A percentile compares a stretch with the other conserved stretches of the same genome.
Conservation (phyloP, 257 asterid species). For the Solanum etuberosum region DNA sequence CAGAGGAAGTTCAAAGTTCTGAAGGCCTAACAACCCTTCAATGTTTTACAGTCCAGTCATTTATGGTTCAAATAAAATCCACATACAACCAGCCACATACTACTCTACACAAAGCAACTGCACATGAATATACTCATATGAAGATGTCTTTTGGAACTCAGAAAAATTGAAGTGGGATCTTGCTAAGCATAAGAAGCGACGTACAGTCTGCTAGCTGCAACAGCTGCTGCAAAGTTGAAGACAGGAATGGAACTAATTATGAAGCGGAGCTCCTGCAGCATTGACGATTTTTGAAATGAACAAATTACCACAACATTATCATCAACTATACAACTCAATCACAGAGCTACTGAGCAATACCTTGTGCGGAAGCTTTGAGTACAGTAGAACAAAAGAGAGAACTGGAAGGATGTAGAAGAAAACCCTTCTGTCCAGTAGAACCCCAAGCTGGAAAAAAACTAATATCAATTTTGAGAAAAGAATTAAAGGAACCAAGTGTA, state of each 20-base stretch:
- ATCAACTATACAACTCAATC: constrained; percentile 2
- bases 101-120: not conserved
- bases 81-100: not conserved
- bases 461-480: constrained; percentile 10
- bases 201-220: constrained; percentile 90
- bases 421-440: constrained; percentile 69
- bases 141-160: not conserved
- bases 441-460: constrained; percentile 65
- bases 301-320: not conserved
- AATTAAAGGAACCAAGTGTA: not conserved
- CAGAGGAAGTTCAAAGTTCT: not conserved
- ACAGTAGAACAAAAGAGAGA: constrained; percentile 66
- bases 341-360: constrained; percentile 20
- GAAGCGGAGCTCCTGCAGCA: constrained; percentile 91
- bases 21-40: not conserved
- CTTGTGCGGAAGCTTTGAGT: constrained; percentile 97
- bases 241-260: constrained; percentile 84
- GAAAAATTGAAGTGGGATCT: not conserved
- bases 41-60: not conserved
- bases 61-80: not conserved
- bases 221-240: constrained; percentile 84
- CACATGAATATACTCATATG: not conserved
- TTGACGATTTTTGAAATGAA: constrained; percentile 4
- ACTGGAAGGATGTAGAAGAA: constrained; percentile 50
- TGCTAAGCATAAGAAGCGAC: constrained; percentile 7